Conservation (phyloP, 176 grass and related monocot genomes). For the Triticum urartu region DNA sequence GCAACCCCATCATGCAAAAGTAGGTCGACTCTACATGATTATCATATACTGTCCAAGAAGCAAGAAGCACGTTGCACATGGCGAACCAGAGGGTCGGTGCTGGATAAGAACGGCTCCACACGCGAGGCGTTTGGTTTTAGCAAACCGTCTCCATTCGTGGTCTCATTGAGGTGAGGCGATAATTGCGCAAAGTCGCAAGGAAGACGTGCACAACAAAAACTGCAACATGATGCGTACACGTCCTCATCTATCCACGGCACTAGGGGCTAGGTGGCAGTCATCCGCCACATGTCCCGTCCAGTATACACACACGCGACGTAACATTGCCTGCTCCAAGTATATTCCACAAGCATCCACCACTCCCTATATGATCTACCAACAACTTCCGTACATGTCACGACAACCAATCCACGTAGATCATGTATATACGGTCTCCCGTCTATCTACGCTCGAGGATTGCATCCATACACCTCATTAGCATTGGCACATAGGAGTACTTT, state of each 20-base stretch:
- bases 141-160: background rate
- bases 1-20: background rate
- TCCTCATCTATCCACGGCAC: background rate
- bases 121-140: background rate
- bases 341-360: background rate
- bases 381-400: background rate
- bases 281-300: background rate
- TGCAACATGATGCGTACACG: background rate
- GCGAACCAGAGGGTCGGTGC: background rate
- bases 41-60: background rate
- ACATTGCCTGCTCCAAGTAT: background rate
- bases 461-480: no score
- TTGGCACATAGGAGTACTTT: no score
- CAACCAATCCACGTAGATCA: no score
- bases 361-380: background rate
- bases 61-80: background rate
- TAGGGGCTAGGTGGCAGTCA: background rate
- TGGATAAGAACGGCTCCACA: background rate
- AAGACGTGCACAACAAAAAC: constrained; percentile 5
- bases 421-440: no score
- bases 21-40: background rate
- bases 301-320: background rate
- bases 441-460: no score
- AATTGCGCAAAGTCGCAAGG: constrained; percentile 1
- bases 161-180: background rate